A percentile compares a stretch with the other conserved stretches of the same genome.
These are phyloP conservation scores for Hericium coralloides DNA, from an alignment of 768 basidiomycete species.

Conservation along the genomic window DNA sequence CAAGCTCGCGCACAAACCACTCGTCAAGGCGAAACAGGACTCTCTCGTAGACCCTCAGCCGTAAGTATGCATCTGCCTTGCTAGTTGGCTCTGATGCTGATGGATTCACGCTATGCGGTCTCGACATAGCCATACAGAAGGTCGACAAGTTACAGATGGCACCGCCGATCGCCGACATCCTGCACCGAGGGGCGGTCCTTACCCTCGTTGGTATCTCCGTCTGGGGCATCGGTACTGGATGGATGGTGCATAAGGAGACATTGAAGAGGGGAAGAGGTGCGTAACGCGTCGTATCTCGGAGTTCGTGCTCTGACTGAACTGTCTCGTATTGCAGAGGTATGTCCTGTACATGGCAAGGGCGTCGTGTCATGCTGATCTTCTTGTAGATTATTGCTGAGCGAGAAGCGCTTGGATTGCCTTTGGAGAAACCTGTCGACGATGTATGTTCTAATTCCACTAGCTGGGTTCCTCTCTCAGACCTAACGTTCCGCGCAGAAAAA, in stretches of 20 bases:
- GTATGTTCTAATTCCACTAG: background rate
- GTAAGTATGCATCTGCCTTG: too few species aligned
- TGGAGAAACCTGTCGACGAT: background rate
- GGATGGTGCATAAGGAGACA: slow-evolving; percentile 44
- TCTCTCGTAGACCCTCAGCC: too few species aligned
- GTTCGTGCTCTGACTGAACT: background rate
- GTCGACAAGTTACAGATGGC: background rate
- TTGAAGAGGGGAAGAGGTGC: slow-evolving; percentile 47
- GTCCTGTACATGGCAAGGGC: background rate
- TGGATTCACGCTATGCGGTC: too few species aligned
- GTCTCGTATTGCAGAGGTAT: background rate
- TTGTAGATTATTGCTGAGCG: background rate
- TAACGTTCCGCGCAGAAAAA: background rate
- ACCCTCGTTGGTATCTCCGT: slow-evolving; percentile 42
- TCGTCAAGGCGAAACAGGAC: too few species aligned
- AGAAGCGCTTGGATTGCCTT: background rate
- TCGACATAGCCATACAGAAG: too few species aligned
- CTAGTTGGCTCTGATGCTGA: too few species aligned
- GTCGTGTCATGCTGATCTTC: background rate
- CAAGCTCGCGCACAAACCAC: too few species aligned
- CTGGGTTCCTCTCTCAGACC: background rate
- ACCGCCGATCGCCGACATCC: slow-evolving; percentile 29
- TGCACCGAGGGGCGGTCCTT: slow-evolving; percentile 48
- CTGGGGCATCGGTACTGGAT: slow-evolving; percentile 45
- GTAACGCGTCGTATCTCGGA: slow-evolving; percentile 12